Base-by-base conservation (phyloP, 2,329 filamentous ascomycete genomes). In the Pseudogymnoascus sp. region DNA sequence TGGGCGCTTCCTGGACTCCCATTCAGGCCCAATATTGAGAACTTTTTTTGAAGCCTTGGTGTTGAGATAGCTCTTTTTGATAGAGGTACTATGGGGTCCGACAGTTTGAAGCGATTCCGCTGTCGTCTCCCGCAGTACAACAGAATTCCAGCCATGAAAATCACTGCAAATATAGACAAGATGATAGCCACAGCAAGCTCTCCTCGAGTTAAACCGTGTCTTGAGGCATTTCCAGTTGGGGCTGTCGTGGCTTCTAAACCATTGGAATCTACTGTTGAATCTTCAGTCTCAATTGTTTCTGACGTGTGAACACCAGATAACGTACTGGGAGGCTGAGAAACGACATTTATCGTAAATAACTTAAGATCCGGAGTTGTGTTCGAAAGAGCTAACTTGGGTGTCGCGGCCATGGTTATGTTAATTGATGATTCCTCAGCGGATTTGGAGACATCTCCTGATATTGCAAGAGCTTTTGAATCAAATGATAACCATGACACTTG, bases 401-500 rank as follows among this genome's bases (percentile, higher is more conserved):
- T 68, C 40, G 70, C 71, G 14, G 46, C 65, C 6, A 73, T 62
- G 11, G 65, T 68, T 21, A 73, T 63, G 10, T 63, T 63, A 11
- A 71, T 64, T 23, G 42, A 64, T 1, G 64, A 65, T 36, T 64
- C 64, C 2, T 66, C 28, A 3, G 44, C 50, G 50, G 8, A 63
- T 31, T 60, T 37, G 14, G 71, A 68, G 31, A 73, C 66, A n/a
- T 68, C 61, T 12, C 71, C 71, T 5, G 64, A 66, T 6, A 73
- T 42, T 5, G 63, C 25, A 36, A 70, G 67, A 6, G 66, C 67
- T 31, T 68, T 53, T 14, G 66, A 16, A 63, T 73, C 66, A 40
- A 72, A 72, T 4, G 65, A 66, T 38, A 73, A 44, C 70, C 71
- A 73, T 18, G 67, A 23, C 40, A 64, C 66, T 10, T 56, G 11